phyloP scores from a whole-genome alignment of 495 filamentous ascomycete genomes.

The Thozetella sp. region DNA sequence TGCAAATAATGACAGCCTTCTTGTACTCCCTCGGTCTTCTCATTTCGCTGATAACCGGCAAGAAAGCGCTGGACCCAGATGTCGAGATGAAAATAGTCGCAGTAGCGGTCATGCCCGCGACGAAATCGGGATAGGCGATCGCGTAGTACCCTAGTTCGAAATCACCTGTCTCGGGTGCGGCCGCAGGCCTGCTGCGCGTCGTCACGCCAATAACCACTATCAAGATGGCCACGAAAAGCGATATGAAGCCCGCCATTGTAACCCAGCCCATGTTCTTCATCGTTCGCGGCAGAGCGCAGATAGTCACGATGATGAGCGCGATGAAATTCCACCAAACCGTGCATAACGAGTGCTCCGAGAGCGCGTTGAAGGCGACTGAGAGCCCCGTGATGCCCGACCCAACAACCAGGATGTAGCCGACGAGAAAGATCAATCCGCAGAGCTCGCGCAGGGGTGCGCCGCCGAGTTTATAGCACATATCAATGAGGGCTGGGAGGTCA shows the following conservation, averaged over 20 bases:
- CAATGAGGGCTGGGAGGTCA: too few species aligned
- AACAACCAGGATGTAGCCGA: constrained; percentile 44
- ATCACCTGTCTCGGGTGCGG: constrained; percentile 18
- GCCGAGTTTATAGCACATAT: too few species aligned
- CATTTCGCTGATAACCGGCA: constrained; percentile 31
- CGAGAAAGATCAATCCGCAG: too few species aligned
- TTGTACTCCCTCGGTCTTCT: constrained; percentile 26
- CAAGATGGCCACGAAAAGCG: constrained; percentile 45
- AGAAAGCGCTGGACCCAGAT: constrained; percentile 18
- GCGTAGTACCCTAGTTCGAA: constrained; percentile 23
- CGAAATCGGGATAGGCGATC: constrained; percentile 18
- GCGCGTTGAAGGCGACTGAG: constrained; percentile 32
- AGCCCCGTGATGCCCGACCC: constrained; percentile 53
- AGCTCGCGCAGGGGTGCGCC: too few species aligned
- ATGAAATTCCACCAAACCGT: constrained; percentile 46
- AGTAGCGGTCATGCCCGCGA: constrained; percentile 38
- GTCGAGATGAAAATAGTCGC: constrained; percentile 36
- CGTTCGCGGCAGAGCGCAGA: constrained; percentile 27
- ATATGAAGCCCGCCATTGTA: constrained; percentile 43
- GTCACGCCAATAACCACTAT: constrained; percentile 53
- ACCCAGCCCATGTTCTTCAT: constrained; percentile 46
- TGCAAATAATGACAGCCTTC: constrained; percentile 28
- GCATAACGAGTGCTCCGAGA: constrained; percentile 47
- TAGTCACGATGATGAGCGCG: constrained; percentile 25
- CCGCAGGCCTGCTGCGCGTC: constrained; percentile 32